Base-by-base conservation (phyloP, 2,329 filamentous ascomycete genomes). In the Aspergillus ibericus region DNA sequence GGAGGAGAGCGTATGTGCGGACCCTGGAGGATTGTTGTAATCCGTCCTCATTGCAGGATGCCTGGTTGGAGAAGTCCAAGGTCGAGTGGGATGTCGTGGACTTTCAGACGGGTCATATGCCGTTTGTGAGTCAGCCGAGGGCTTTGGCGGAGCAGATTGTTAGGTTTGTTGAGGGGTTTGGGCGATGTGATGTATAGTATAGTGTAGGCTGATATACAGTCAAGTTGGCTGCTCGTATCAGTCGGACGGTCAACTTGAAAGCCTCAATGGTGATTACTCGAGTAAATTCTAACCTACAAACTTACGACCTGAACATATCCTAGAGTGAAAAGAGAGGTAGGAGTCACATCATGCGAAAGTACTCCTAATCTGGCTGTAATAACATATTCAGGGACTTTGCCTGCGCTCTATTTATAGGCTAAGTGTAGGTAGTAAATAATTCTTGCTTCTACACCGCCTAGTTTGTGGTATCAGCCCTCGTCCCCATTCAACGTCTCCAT, bases 41-140 rank as follows among this genome's bases (percentile, higher is more conserved):
- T 25, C 54, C 54, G 35, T 40, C 35, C 5, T 51, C 36, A 1
- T 51, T 56, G 54, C 54, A 56, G 54, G 47, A 56, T 36, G 22
- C 46, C 15, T 56, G 54, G 54, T 13, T 56, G 54, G 54, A 51
- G 36, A 56, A 56, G 36, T 56, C 54, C 27, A 56, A 56, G 54
- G 54, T 56, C 15, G 27, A 51, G 20, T 56, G 54, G 54, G 47
- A 56, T 4, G 54, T 56, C 13, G 54, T 56, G 54, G 54, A 56
- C 13, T 56, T 56, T n/a, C 51, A 56, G 54, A 29, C 54, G 7
- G 54, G 54, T 8, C 54, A 56, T 25, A 56, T 56, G 54, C 54
- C 54, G 5, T 56, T 56, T 46, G 25, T 51, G 25, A 56, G 54
- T 27, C 54, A 51, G 47, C 47, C 54, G 25, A 27, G 29, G 47